phyloP scores from a whole-genome alignment of 768 basidiomycete genomes.

The Roridomyces roridus region DNA sequence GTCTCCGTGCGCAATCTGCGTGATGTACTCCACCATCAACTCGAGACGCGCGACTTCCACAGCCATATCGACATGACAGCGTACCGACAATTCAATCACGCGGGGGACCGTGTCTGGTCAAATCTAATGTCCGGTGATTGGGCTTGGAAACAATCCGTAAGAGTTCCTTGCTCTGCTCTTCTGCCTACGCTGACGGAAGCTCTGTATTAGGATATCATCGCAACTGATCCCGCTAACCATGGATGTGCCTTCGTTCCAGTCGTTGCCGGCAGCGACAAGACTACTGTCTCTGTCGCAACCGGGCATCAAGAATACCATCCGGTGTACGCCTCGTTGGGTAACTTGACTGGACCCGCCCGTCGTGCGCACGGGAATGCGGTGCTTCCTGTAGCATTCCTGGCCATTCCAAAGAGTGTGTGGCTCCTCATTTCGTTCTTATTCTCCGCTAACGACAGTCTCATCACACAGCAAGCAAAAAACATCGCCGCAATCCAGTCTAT shows the following conservation, averaged over 20 bases:
- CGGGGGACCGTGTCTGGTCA: slow-evolving; percentile 27
- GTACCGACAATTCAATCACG: slow-evolving; percentile 29
- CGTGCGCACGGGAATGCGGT: slow-evolving; percentile 2
- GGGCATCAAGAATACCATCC: slow-evolving; percentile 29
- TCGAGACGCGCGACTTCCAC: slow-evolving; percentile 29
- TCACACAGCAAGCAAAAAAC: slow-evolving; percentile 3
- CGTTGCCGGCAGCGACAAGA: slow-evolving; percentile 33
- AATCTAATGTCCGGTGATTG: slow-evolving; percentile 45
- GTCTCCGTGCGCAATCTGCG: slow-evolving; percentile 24
- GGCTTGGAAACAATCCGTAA: slow-evolving; percentile 40
- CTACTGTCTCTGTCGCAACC: slow-evolving; percentile 29
- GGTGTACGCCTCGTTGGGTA: slow-evolving; percentile 30
- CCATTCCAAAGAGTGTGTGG: slow-evolving; percentile 10
- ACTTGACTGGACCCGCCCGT: background rate
- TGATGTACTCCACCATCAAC: slow-evolving; percentile 27
- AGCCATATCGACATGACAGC: slow-evolving; percentile 29
- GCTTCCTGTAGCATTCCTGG: background rate
- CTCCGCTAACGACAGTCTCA: background rate
- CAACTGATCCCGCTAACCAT: slow-evolving; percentile 5
- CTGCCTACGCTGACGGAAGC: background rate
- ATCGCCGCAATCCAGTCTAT: background rate
- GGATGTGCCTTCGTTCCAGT: slow-evolving; percentile 27
- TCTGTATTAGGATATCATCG: background rate
- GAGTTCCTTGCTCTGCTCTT: background rate
- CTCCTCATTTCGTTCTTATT: background rate